Evolutionary conservation across 2,329 filamentous ascomycete genomes (phyloP).

Genomic region (Epichloe bromicola): DNA sequence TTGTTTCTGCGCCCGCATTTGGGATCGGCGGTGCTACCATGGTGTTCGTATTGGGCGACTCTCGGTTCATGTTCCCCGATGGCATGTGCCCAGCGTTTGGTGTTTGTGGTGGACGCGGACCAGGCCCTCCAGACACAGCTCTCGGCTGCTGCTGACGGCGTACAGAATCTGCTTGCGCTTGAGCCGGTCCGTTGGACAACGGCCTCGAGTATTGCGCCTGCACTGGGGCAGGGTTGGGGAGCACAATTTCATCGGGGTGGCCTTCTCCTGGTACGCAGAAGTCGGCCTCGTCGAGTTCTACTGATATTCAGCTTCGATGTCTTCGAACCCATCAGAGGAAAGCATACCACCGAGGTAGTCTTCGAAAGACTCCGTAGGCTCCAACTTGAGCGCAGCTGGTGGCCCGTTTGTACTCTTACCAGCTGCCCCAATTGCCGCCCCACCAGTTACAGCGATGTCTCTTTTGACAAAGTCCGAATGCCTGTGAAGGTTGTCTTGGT

Average conservation of each 20-base stretch:
- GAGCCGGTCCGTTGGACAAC: slow-evolving; percentile 9
- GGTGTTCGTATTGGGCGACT: slow-evolving; percentile 11
- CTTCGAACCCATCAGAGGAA: slow-evolving; percentile 23
- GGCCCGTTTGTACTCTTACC: slow-evolving; percentile 1
- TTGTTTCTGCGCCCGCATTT: slow-evolving; percentile 12
- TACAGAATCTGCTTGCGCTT: slow-evolving; percentile 9
- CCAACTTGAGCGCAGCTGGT: slow-evolving; percentile 14
- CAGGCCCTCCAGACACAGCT: slow-evolving; percentile 8
- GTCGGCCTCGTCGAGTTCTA: slow-evolving; percentile 65
- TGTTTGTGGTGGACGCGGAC: slow-evolving; percentile 19
- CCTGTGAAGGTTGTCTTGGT: slow-evolving; percentile 67
- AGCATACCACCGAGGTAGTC: slow-evolving; percentile 36
- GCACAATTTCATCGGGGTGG: slow-evolving; percentile 63
- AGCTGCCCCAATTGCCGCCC: neutral
- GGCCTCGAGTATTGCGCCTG: slow-evolving; percentile 11
- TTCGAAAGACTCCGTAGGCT: slow-evolving; percentile 34
- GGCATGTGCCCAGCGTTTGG: slow-evolving; percentile 17
- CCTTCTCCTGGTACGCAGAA: slow-evolving; percentile 57
- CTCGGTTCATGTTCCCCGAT: slow-evolving; percentile 4
- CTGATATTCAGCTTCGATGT: slow-evolving; percentile 24
- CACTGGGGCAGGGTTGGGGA: slow-evolving; percentile 25
- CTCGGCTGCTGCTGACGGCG: slow-evolving; percentile 4
- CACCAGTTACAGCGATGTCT: slow-evolving; percentile 25
- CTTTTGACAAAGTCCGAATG: slow-evolving; percentile 64
- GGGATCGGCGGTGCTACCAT: slow-evolving; percentile 34